These are phyloP conservation scores for Medakamo hakoo DNA, from an alignment of 139 green algal genomes.

Conservation along the genomic window DNA sequence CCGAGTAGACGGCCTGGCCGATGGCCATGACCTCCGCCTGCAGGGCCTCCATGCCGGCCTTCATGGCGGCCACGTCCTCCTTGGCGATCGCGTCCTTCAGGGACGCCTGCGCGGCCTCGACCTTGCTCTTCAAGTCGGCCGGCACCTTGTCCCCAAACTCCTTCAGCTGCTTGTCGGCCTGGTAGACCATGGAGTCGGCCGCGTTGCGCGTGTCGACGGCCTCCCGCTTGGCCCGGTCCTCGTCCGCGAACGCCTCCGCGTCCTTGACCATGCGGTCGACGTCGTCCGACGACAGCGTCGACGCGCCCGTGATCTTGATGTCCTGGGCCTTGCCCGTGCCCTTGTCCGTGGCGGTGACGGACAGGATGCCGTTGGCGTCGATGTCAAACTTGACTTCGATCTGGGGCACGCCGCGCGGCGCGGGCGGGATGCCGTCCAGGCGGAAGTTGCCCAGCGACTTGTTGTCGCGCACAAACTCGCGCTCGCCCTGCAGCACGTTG, in stretches of 20 bases:
- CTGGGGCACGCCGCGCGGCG: constrained; percentile 84
- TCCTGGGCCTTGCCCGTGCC: constrained; percentile 89
- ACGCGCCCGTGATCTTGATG: constrained; percentile 93
- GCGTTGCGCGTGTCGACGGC: constrained; percentile 92
- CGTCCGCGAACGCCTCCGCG: constrained; percentile 74
- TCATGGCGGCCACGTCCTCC: constrained; percentile 66
- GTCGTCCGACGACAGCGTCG: constrained; percentile 57
- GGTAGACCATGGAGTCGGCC: constrained; percentile 75
- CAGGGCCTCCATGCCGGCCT: constrained; percentile 70
- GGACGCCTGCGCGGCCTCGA: constrained; percentile 65
- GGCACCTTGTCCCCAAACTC: constrained; percentile 90
- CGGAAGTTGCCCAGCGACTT: constrained; percentile 92
- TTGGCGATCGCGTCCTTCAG: constrained; percentile 51
- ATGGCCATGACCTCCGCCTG: constrained; percentile 86
- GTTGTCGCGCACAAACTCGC: constrained; percentile 89
- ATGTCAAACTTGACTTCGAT: constrained; percentile 99
- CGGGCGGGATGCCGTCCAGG: constrained; percentile 92
- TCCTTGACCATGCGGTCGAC: constrained; percentile 94
- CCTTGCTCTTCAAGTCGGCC: constrained; percentile 62
- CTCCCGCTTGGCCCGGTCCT: constrained; percentile 87
- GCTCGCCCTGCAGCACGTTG: constrained; percentile 83
- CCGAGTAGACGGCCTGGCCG: constrained; percentile 76
- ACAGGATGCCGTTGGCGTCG: constrained; percentile 96
- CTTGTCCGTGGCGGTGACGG: constrained; percentile 88
- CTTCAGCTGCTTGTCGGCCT: constrained; percentile 97